Evolutionary conservation across 2,329 filamentous ascomycete genomes (phyloP).

Genomic region (Alternaria infectoria): DNA sequence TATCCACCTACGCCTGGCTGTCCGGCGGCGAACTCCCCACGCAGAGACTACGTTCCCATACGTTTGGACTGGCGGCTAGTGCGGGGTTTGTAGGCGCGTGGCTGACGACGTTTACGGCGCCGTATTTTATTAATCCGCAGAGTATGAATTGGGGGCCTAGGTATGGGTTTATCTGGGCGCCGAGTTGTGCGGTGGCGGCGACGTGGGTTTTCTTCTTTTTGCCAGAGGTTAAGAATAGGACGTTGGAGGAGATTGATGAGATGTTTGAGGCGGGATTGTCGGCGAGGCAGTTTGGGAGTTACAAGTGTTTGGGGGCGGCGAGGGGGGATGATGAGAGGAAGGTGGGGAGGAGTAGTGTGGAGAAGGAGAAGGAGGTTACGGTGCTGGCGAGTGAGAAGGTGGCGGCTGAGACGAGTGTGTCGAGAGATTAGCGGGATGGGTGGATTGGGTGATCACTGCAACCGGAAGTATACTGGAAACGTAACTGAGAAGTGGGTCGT

Average conservation of each 20-base stretch:
- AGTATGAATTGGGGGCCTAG: slow-evolving; percentile 64
- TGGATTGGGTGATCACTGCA: no score
- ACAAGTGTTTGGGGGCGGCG: slow-evolving; percentile 39
- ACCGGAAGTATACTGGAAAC: rapidly evolving
- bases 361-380: slow-evolving; percentile 31
- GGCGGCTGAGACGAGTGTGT: slow-evolving; percentile 28
- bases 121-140: slow-evolving; percentile 65
- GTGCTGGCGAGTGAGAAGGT: slow-evolving; percentile 38
- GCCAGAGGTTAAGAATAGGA: slow-evolving; percentile 62
- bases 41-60: slow-evolving; percentile 63
- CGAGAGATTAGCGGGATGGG: slow-evolving; percentile 23
- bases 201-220: slow-evolving; percentile 54
- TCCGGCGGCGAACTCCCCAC: slow-evolving; percentile 64
- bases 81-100: slow-evolving; percentile 62
- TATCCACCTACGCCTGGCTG: slow-evolving; percentile 64
- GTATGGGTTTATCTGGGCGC: slow-evolving; percentile 64
- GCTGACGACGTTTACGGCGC: slow-evolving; percentile 64
- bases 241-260: slow-evolving; percentile 62
- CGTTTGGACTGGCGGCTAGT: slow-evolving; percentile 61
- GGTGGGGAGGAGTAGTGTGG: slow-evolving; percentile 27
- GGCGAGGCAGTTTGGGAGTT: slow-evolving; percentile 53
- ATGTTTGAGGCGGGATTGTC: slow-evolving; percentile 56
- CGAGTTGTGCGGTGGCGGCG: slow-evolving; percentile 39
- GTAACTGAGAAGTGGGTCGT: not conserved
- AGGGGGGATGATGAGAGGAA: slow-evolving; percentile 13